Base-by-base conservation (phyloP, 2,329 filamentous ascomycete genomes). In the Apiospora rasikravindrae region DNA sequence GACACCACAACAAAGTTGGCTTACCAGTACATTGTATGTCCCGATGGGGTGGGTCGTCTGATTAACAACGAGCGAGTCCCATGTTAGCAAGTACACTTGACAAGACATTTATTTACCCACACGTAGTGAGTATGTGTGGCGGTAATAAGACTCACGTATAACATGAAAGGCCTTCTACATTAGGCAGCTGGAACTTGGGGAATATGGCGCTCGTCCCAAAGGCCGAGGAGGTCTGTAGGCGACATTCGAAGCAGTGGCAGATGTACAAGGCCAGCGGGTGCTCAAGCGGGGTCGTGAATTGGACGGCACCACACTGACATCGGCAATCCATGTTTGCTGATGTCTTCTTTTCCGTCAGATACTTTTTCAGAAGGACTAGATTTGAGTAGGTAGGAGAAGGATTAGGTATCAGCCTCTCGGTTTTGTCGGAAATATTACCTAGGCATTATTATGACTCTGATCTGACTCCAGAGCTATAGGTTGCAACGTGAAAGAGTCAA, bases 201-300 rank as follows among this genome's bases (percentile, higher is more conserved):
- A 93, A 94, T 73, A 93, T 92, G 75, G 91, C 91, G 47, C 90
- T 91, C 44, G 90, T 88, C 40, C 91, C 91, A 80, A 92, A 93
- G 1, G 91, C 90, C 10, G 90, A 91, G 70, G 88, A 85, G 42
- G 90, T 89, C 82, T 93, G 91, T 72, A 88, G 86, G 67, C 89
- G 87, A 80, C 92, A 94, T 78, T 91, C 87, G 71, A 84, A 82
- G 80, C 92, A 94, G 82, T 93, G 92, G 82, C 92, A 94, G 78
- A 93, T 89, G 80, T 91, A 93, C 69, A 93, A 83, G n/a, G 87
- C 88, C 61, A 92, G 81, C 0, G 92, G 91, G 72, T 87, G 84
- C 4, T 85, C 80, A 0, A 87, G 81, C 0, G 92, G 90, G 42
- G 91, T 92, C 74, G 84, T 88, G 84, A 93, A 93, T 49, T 79